Base-by-base conservation (phyloP, 2,329 filamentous ascomycete species). In the Parastagonospora nodorum region DNA sequence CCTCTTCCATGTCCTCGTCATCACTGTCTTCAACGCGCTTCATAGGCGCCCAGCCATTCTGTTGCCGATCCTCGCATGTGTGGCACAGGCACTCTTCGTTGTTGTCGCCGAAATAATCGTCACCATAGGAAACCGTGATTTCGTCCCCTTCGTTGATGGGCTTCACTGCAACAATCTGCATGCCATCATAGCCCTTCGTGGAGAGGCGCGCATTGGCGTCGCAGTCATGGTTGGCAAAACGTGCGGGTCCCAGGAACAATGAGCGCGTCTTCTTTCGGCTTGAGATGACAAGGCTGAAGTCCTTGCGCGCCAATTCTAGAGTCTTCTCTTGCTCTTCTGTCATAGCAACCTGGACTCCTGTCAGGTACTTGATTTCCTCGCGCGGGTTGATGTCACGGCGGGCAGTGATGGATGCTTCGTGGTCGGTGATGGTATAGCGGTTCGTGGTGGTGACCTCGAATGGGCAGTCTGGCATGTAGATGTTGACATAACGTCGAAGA, bases 141-240 rank as follows among this genome's bases (percentile, higher is more conserved):
- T 99, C 94, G 53, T 99, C 92, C 3, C 92, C 94, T 1, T 88
- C 79, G 9, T 88, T 84, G 54, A 99, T 97, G 51, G 92, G 83
- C 59, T 87, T 85, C 30, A 86, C 85, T 2, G 94, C 91, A 42
- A 96, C 85, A 49, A 99, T 92, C 67, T 95, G 89, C 78, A 99
- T 97, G 31, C 91, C 91, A 50, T 92, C 87, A 49, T 88, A 85
- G 39, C 92, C 90, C 31, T 86, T 88, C 31, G 91, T 97, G 62
- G 90, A 88, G 38, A 99, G 82, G 67, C 87, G 85, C 8, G 92
- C 92, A 77, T 97, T 99, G 29, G 94, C 91, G 61, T 89, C 84
- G 76, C 94, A 99, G 73, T 99, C 94, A 75, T 99, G 94, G 69
- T 99, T 99, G 24, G 94, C 92, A 72, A 99, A 97, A 43, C 94